Percentiles rank a stretch among this genome's conserved stretches.
Evolutionary conservation across 176 grass and related monocot species (phyloP).

Genomic region (Cenchrus americanus): DNA sequence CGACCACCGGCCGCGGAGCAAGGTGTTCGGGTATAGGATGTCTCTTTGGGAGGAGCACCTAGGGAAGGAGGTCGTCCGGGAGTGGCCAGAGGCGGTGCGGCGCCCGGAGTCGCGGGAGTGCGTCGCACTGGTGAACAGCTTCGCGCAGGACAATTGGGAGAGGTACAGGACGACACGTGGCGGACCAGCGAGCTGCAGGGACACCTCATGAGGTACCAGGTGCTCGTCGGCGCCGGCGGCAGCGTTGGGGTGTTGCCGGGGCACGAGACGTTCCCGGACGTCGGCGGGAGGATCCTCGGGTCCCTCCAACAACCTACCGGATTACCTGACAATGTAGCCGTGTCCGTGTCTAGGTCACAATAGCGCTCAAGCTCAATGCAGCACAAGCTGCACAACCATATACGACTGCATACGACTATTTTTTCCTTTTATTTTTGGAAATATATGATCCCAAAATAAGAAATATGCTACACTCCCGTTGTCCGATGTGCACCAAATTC

Average conservation of each 20-base stretch:
- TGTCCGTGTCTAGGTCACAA: too few relatives aligned
- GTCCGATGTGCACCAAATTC: too few relatives aligned
- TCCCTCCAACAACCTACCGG: slow-evolving; percentile 39
- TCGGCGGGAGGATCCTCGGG: slow-evolving; percentile 57
- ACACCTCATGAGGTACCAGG: slow-evolving; percentile 58
- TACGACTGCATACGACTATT: too few relatives aligned
- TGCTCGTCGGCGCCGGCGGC: slow-evolving; percentile 37
- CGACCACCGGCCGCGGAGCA: slow-evolving; percentile 22
- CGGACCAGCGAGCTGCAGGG: slow-evolving; percentile 21
- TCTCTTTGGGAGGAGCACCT: slow-evolving; percentile 83
- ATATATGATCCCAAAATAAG: too few relatives aligned
- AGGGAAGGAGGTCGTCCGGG: background rate
- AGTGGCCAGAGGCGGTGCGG: background rate
- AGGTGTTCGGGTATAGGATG: slow-evolving; percentile 63
- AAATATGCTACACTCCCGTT: too few relatives aligned
- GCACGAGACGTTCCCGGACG: slow-evolving; percentile 58
- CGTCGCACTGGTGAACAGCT: slow-evolving; percentile 43
- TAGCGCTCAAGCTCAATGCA: too few relatives aligned
- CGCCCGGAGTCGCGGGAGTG: slow-evolving; percentile 46
- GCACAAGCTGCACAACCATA: too few relatives aligned
- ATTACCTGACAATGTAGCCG: slow-evolving; percentile 61
- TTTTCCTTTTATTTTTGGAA: too few relatives aligned
- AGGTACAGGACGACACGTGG: slow-evolving; percentile 13
- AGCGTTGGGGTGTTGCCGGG: slow-evolving; percentile 5
- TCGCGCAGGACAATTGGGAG: slow-evolving; percentile 46